A percentile compares a stretch with the other conserved stretches of the same genome.
phyloP scores from a whole-genome alignment of 257 asterid species.

The Solanum stenotomum region DNA sequence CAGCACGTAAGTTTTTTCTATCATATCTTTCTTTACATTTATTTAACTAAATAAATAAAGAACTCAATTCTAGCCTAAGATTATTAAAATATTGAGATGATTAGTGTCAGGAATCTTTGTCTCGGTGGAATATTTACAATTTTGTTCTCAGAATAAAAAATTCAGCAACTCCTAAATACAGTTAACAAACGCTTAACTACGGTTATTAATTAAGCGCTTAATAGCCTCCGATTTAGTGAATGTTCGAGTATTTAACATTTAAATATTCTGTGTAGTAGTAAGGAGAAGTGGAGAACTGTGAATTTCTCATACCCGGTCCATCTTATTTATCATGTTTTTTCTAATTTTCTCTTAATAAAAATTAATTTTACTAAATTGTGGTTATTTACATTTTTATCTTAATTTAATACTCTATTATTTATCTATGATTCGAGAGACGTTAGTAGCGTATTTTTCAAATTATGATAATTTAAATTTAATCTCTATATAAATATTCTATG shows the following conservation, averaged over 20 bases:
- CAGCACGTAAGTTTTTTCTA: constrained; percentile 5
- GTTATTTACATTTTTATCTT: background rate
- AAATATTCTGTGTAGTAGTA: background rate
- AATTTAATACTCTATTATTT: no score
- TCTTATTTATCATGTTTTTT: no score
- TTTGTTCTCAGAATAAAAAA: background rate
- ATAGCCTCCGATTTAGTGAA: background rate
- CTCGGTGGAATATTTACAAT: background rate
- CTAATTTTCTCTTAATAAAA: no score
- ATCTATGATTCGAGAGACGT: no score
- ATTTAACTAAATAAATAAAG: background rate
- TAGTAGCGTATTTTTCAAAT: no score
- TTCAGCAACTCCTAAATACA: background rate
- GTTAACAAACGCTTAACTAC: background rate
- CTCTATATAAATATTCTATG: no score
- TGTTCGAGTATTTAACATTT: background rate
- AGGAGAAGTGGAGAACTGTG: background rate
- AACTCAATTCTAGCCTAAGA: background rate
- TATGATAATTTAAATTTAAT: no score
- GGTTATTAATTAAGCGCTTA: background rate
- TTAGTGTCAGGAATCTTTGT: background rate
- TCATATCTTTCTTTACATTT: background rate
- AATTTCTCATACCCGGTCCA: background rate
- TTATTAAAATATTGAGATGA: background rate
- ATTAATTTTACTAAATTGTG: no score